Evolutionary conservation across 2,329 filamentous ascomycete genomes (phyloP), one percentile per base, ranked within the genome.

Genomic region (Dryadomyces quercivorus): DNA sequence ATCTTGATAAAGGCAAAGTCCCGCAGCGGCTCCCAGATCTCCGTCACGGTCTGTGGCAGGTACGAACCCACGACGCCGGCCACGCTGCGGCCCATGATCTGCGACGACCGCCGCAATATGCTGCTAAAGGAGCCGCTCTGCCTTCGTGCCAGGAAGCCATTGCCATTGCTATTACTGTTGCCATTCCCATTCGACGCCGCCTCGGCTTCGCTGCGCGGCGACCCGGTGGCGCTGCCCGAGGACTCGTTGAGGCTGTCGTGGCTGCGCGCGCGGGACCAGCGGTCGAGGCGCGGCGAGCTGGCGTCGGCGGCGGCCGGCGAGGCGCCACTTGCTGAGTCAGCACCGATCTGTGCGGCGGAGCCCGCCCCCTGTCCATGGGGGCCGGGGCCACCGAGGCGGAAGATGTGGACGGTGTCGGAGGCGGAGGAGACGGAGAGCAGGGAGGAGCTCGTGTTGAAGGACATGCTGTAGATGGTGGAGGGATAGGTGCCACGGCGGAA

Each of bases 1-100:
- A 98, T 81, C 67, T 93, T 95, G 64, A 97, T 91, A 76, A 88
- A 97, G 1, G 93, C 93, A 70, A 98, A 98, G 69, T 98, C 93
- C 54, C 93, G 81, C 57, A 86, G 75, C 0, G 93, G 93, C 64
- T 98, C 93, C 91, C 91, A 97, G 78, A 97, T 96, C 69, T 97
- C 92, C 1, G 92, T 92, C 5, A 98, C 90, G 1, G 91, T 92
- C 63, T 87, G 87, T 0, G 93, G 93, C 2, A 98, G 75, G 66
- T 98, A 98, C 0, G 88, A 90, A 5, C 91, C 91, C 36, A 96
- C 85, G 8, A 89, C 89, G 5, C 88, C 88, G 18, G 88, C 92
- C 56, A 98, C 85, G 22, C 86, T 87, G 58, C 87, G 90, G 43
- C 90, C 87, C 68, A 97, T 92, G 55, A 92, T 88, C 66, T 97